These are phyloP conservation scores for Colletotrichum eleusines DNA, from an alignment of 2,329 filamentous ascomycete genomes.

Conservation along the genomic window DNA sequence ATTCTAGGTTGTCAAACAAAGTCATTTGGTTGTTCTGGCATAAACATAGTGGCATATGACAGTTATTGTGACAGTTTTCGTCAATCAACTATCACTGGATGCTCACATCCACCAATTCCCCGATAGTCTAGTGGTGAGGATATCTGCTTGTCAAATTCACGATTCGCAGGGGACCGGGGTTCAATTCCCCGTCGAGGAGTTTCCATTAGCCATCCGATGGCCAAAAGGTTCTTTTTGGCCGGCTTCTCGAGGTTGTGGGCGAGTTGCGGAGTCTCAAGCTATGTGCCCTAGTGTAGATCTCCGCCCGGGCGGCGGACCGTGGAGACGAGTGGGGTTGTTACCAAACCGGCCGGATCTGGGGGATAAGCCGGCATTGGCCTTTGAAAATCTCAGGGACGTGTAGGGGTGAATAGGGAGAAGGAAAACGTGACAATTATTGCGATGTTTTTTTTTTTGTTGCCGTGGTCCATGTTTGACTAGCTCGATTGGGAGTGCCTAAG, in stretches of 20 bases:
- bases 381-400: background rate
- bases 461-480: background rate
- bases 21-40: background rate
- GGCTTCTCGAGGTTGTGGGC: background rate
- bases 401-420: background rate
- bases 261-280: background rate
- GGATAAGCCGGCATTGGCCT: background rate
- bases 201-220: background rate
- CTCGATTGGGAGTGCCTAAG: background rate
- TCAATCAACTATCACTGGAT: background rate
- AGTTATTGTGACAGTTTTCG: accelerated
- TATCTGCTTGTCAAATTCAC: constrained; percentile 15
- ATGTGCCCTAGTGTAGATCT: background rate
- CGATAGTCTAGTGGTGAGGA: constrained; percentile 24
- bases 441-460: background rate
- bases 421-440: background rate
- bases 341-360: background rate
- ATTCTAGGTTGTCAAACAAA: background rate
- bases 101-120: background rate
- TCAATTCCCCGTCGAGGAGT: constrained; percentile 8
- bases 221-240: background rate
- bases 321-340: background rate
- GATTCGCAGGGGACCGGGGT: constrained; percentile 18
- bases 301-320: background rate
- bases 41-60: background rate